Evolutionary conservation across 352 stramenopile species (phyloP).

Genomic region (Lagenidium giganteum): DNA sequence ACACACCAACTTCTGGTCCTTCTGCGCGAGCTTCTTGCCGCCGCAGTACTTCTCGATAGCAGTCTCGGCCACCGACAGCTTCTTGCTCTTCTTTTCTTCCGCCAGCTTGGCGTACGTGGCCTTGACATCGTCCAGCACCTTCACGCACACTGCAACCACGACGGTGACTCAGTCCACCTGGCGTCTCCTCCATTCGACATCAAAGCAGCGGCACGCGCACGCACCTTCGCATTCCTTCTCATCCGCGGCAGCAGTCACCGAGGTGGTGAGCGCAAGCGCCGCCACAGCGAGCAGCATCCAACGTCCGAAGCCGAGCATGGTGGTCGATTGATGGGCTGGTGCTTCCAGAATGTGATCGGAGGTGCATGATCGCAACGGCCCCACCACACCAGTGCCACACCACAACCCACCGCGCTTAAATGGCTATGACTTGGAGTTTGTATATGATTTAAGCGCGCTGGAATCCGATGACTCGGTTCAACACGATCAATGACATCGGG

Average conservation of each 20-base stretch:
- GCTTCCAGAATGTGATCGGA: no score
- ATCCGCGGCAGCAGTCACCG: conserved; percentile 42
- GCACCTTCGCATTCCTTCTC: conserved; percentile 89
- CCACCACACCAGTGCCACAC: no score
- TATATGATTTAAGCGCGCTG: no score
- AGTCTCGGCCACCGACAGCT: conserved; percentile 67
- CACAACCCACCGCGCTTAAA: no score
- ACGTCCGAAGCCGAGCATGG: not conserved
- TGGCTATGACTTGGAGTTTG: no score
- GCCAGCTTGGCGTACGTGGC: conserved; percentile 51
- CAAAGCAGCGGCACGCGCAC: no score
- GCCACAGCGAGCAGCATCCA: conserved; percentile 66
- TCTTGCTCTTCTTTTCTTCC: conserved; percentile 74
- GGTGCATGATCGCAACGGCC: no score
- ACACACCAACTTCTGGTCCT: conserved; percentile 90
- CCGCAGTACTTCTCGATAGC: conserved; percentile 84
- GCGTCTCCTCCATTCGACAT: no score
- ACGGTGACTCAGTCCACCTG: conserved; percentile 1
- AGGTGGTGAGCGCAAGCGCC: conserved; percentile 39
- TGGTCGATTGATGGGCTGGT: no score
- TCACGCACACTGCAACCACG: conserved; percentile 90
- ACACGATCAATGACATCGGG: no score
- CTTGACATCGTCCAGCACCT: conserved; percentile 88
- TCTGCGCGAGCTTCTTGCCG: conserved; percentile 73
- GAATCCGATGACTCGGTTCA: no score